Conservation (phyloP, 2,329 filamentous ascomycete species). For the Cladophialophora exuberans region DNA sequence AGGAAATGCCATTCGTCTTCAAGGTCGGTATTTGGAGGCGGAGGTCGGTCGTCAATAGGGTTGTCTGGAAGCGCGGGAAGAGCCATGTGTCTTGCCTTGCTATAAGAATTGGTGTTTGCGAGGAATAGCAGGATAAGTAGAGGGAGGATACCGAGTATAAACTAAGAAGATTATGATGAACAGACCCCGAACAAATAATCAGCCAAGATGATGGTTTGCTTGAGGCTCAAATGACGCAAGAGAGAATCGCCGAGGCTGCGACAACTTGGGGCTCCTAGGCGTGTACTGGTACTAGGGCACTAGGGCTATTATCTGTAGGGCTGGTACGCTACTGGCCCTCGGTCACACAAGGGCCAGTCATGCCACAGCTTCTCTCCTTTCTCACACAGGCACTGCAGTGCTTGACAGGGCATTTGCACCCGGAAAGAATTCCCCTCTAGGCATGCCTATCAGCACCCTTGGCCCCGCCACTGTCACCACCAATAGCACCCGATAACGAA, state of each 20-base stretch:
- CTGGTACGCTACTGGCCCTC: no score
- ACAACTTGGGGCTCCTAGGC: no score
- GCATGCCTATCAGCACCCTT: neutral
- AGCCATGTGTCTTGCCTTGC: neutral
- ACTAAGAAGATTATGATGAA: neutral
- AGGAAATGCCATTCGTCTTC: slow-evolving; percentile 30
- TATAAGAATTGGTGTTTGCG: no score
- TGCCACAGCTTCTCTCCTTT: neutral
- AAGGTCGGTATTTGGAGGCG: neutral
- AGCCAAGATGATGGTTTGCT: neutral
- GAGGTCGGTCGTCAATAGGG: neutral
- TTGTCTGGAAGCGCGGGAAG: neutral
- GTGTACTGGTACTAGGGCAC: no score
- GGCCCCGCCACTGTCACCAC: neutral
- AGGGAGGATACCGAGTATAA: no score
- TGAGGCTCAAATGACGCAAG: slow-evolving; percentile 8
- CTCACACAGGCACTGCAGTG: neutral
- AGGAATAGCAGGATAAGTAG: no score
- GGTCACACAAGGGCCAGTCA: no score
- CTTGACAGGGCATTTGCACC: neutral
- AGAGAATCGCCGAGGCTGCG: no score
- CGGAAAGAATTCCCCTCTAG: neutral
- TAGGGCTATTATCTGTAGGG: no score
- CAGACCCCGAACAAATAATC: no score
- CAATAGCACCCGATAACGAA: slow-evolving; percentile 2